phyloP scores from a whole-genome alignment of 2,329 filamentous ascomycete species.

The Chaetomium olivaceum region DNA sequence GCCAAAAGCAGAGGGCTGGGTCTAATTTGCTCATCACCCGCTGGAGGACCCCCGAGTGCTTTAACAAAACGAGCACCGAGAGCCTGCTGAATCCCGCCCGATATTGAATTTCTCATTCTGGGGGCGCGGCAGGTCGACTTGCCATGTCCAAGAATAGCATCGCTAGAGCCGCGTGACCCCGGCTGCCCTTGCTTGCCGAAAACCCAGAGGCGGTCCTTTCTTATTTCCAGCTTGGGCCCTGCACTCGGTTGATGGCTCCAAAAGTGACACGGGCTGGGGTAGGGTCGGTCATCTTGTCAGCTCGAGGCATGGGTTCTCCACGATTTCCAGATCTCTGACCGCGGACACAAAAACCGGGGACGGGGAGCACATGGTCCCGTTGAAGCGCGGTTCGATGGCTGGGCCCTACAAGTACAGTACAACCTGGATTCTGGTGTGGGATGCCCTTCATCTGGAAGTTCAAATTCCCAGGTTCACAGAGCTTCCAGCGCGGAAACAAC shows the following conservation, averaged over 20 bases:
- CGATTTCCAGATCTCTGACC: not conserved
- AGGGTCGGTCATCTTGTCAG: not conserved
- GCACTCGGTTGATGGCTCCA: not conserved
- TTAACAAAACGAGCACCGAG: not conserved
- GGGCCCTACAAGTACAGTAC: no score
- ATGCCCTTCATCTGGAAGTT: not conserved
- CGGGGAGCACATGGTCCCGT: not conserved
- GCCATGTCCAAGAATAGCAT: constrained; percentile 30
- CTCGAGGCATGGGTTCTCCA: constrained; percentile 5
- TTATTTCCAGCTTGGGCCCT: constrained; percentile 5
- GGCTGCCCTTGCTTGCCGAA: constrained; percentile 8
- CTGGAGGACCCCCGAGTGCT: not conserved
- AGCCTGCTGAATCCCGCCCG: not conserved
- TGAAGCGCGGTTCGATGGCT: not conserved
- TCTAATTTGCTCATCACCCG: not conserved
- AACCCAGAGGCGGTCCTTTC: constrained; percentile 15
- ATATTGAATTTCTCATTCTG: constrained; percentile 19
- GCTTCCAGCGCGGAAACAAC: not conserved
- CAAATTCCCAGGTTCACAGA: not conserved
- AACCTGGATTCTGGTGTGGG: not conserved
- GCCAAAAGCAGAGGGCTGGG: not conserved
- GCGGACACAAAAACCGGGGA: not conserved
- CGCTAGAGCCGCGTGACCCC: constrained; percentile 24
- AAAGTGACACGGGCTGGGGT: not conserved
- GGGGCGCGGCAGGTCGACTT: constrained; percentile 15